Base-by-base conservation (phyloP, 2,329 filamentous ascomycete species). In the Cytospora schulzeri region DNA sequence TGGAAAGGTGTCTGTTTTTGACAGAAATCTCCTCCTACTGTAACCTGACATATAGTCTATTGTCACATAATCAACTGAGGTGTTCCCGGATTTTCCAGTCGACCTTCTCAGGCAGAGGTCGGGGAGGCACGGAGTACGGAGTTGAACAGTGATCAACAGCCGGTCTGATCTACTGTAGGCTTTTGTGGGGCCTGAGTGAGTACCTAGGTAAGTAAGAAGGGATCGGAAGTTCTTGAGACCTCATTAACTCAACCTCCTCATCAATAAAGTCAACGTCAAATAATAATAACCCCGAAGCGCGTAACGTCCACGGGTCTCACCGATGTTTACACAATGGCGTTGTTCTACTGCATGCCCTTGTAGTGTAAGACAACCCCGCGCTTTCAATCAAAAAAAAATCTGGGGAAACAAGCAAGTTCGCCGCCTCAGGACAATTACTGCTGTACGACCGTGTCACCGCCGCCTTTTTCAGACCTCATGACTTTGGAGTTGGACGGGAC, bases 341-440 rank as follows among this genome's bases (percentile, higher is more conserved):
- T 51, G 62, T 64, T 58, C 29, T 62, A 64, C 62, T 17, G 50
- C 61, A 64, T 33, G 26, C n/a, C n/a, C 17, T 9, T 33, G 29
- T 31, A 31, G 29, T 64, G 52, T 57, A 50, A 64, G 45, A 55
- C 33, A 57, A 64, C 61, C 62, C 64, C 64, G 62, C 64, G 61
- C 52, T 31, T 60, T 31, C 41, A 17, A n/a, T n/a, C n/a, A n/a
- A n/a, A n/a, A n/a, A n/a, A n/a, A 33, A 60, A 28, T 38, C 61
- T 50, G 57, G 63, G 63, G 63, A 50, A 57, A 60, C 28, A 62
- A 56, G 52, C 60, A 57, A 41, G 17, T 17, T 29, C 50, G 58
- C 24, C 29, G n/a, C 11, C 57, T 41, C 38, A 28, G 29, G 31
- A 60, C n/a, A 2, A 61, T 22, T 53, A 35, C 59, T 53, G 54